Conservation (phyloP, 1,139 yeast species). For the Yamadazyma oceani region DNA sequence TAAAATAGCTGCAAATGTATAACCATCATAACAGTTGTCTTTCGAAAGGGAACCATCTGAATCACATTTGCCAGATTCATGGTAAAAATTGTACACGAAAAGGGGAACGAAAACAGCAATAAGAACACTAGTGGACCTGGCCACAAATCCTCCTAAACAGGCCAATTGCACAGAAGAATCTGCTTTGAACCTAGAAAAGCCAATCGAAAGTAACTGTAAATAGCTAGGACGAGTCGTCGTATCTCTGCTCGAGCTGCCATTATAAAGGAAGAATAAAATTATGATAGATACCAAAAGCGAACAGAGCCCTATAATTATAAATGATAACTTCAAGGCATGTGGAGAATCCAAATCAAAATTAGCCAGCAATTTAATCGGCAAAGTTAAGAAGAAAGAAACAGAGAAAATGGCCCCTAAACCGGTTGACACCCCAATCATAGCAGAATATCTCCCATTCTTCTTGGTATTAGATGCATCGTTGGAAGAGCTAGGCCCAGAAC, state of each 20-base stretch:
- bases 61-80: conserved; percentile 48
- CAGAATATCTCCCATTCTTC: conserved; percentile 56
- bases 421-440: conserved; percentile 60
- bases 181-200: conserved; percentile 35
- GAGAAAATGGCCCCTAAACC: conserved; percentile 71
- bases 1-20: conserved; percentile 62
- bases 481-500: conserved; percentile 3
- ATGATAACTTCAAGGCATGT: conserved; percentile 47
- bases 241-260: conserved; percentile 12
- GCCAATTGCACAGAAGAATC: conserved; percentile 47
- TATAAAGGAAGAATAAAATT: conserved; percentile 49
- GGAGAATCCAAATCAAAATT: conserved; percentile 28
- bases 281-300: conserved; percentile 40
- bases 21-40: conserved; percentile 60
- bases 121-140: conserved; percentile 63
- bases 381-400: conserved; percentile 48
- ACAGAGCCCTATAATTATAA: conserved; percentile 45
- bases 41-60: conserved; percentile 29
- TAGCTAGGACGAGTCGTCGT: conserved; percentile 15
- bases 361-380: conserved; percentile 42
- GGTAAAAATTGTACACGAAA: conserved; percentile 57
- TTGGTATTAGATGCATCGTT: conserved; percentile 9
- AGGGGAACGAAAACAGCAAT: conserved; percentile 65
- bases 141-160: conserved; percentile 61
- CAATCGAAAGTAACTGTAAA: conserved; percentile 41